phyloP scores from a whole-genome alignment of 768 basidiomycete species.

The Filobasidium floriforme region DNA sequence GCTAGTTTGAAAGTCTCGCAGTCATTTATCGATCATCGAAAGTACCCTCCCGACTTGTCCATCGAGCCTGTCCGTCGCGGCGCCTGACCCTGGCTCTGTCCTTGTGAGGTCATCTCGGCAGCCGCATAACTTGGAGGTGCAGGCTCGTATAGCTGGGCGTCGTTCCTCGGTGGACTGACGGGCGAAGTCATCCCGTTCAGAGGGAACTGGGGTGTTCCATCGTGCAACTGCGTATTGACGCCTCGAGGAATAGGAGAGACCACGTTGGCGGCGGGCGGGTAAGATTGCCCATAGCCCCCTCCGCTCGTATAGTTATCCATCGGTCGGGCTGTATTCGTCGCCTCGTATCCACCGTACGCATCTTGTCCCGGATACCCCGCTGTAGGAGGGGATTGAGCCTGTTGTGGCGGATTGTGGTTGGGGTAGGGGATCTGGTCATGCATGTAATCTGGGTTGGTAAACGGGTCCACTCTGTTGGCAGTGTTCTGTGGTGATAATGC shows the following conservation, averaged over 20 bases:
- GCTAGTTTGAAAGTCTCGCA: no score
- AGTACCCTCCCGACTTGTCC: background rate
- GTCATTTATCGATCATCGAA: background rate
- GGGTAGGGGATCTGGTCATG: background rate
- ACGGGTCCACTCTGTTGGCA: background rate
- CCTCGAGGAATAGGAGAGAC: no score
- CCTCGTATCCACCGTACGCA: conserved; percentile 2
- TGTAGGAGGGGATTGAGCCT: background rate
- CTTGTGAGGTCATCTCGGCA: background rate
- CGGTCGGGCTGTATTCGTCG: conserved; percentile 3
- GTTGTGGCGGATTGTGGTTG: no score
- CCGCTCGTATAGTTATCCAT: background rate
- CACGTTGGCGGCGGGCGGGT: no score
- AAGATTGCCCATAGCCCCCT: background rate
- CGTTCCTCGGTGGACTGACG: no score
- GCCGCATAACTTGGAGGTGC: background rate
- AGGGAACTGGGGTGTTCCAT: background rate
- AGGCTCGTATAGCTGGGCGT: no score
- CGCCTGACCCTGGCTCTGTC: background rate
- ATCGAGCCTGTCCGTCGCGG: background rate
- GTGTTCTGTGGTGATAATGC: background rate
- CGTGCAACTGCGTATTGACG: background rate
- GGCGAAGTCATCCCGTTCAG: background rate
- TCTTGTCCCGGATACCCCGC: background rate
- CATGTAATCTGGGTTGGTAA: background rate